Evolutionary conservation across 768 basidiomycete species (phyloP).

Genomic region (Cystobasidium onofrii): DNA sequence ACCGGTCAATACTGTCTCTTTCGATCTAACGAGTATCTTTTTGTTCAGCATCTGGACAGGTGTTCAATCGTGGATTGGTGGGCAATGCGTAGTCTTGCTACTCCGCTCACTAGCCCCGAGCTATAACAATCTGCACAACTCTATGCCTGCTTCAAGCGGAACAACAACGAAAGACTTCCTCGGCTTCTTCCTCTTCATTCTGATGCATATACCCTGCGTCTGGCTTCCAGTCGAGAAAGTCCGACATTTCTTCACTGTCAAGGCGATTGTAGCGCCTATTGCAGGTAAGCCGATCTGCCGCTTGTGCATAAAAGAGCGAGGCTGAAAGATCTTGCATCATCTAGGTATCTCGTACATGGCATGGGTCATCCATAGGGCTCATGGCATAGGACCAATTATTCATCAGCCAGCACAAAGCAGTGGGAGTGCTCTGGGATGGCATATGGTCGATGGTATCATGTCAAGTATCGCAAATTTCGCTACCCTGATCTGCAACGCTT

Average conservation of each 20-base stretch:
- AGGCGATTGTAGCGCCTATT: conserved; percentile 63
- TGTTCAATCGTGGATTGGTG: conserved; percentile 74
- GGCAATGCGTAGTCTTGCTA: conserved; percentile 65
- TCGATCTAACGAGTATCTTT: no score
- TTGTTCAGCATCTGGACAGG: conserved; percentile 63
- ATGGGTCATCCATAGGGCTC: conserved; percentile 68
- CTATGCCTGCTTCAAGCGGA: conserved; percentile 64
- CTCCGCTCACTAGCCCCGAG: conserved; percentile 69
- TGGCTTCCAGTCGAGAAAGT: conserved; percentile 78
- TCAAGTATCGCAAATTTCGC: conserved; percentile 70
- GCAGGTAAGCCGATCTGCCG: conserved; percentile 55
- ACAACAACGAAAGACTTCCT: conserved; percentile 67
- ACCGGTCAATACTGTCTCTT: no score
- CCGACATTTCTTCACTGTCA: conserved; percentile 70
- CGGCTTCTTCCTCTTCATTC: conserved; percentile 80
- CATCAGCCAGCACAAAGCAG: conserved; percentile 57
- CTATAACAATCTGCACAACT: conserved; percentile 50
- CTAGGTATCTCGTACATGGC: conserved; percentile 46
- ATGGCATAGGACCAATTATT: conserved; percentile 68
- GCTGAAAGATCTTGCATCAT: background rate
- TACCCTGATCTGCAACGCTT: conserved; percentile 45
- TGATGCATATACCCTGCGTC: conserved; percentile 62
- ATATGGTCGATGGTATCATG: conserved; percentile 59
- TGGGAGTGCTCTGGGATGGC: conserved; percentile 66
- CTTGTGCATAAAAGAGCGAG: no score